Evolutionary conservation across 75 land plant genomes (phyloP).

Genomic region (Cunninghamia lanceolata): DNA sequence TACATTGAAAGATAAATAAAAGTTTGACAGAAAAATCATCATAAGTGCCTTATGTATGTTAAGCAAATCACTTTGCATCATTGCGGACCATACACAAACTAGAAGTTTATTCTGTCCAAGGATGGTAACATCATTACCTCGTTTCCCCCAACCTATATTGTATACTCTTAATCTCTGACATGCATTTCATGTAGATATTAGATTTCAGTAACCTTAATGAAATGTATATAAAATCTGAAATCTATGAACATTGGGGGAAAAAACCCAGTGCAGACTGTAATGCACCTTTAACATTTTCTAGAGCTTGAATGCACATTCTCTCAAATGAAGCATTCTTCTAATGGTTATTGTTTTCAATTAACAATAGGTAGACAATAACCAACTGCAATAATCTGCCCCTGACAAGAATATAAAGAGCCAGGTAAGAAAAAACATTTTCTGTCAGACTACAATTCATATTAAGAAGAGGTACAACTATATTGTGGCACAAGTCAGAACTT

Average conservation of each 20-base stretch:
- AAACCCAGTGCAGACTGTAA: not conserved
- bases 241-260: not conserved
- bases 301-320: slow-evolving; percentile 1
- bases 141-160: not conserved
- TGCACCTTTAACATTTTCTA: not conserved
- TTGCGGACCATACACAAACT: not conserved
- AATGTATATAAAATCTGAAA: not conserved
- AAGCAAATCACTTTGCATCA: not conserved
- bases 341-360: slow-evolving; percentile 2
- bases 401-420: no score
- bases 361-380: not conserved
- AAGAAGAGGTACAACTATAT: not conserved
- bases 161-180: not conserved
- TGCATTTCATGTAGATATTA: not conserved
- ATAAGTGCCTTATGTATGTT: not conserved
- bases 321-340: not conserved
- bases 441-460: not conserved
- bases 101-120: not conserved
- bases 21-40: not conserved
- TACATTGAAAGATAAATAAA: not conserved
- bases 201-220: not conserved
- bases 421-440: not conserved
- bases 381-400: not conserved
- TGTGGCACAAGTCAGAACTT: not conserved
- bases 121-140: not conserved